Base-by-base conservation (phyloP, 2,329 filamentous ascomycete genomes). In the Calonectria pseudoturangicola region DNA sequence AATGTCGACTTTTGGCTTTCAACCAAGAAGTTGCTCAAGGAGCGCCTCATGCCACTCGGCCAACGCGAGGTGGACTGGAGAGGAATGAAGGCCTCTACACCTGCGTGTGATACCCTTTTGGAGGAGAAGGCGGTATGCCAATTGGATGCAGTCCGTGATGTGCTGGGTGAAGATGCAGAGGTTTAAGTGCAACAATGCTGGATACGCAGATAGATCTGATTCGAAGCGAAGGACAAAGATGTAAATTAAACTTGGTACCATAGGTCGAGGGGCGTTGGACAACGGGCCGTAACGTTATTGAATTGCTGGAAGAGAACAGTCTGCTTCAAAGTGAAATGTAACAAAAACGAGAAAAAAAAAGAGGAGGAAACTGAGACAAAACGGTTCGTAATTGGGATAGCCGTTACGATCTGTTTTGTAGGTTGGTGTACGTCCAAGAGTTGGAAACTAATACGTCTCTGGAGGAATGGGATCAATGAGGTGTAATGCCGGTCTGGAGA, bases 1-100 rank as follows among this genome's bases (percentile, higher is more conserved):
- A 95, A 97, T 79, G 91, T 97, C 6, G 95, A 98, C 76, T 94
- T 94, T 76, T 95, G 95, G 89, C 85, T 98, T 43, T 89, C 91
- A 33, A 92, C 92, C 66, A 89, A 92, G 71, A 91, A 91, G 76
- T 86, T 93, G 68, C 86, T 98, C 69, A 89, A 93, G 66, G 92
- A 95, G 75, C 89, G 94, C 33, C 90, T 98, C 60, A 87, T 96
- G 64, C 92, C 95, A 0, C 88, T 94, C 25, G 94, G 91, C 33
- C 89, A 93, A 79, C 90, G 93, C 73, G 95, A 98, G 84, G 87
- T 90, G 51, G 92, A 92, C 75, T 92, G 90, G 89, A 83, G 87
- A 70, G 83, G 82, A 9, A 85, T 82, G 73, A 87, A 86, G 76
- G 81, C 81, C 21, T 82, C 80, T 62, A 75, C 81, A 10, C 82